Base-by-base conservation (phyloP, 169 alveolate genomes). In the Eimeria sp. region DNA sequence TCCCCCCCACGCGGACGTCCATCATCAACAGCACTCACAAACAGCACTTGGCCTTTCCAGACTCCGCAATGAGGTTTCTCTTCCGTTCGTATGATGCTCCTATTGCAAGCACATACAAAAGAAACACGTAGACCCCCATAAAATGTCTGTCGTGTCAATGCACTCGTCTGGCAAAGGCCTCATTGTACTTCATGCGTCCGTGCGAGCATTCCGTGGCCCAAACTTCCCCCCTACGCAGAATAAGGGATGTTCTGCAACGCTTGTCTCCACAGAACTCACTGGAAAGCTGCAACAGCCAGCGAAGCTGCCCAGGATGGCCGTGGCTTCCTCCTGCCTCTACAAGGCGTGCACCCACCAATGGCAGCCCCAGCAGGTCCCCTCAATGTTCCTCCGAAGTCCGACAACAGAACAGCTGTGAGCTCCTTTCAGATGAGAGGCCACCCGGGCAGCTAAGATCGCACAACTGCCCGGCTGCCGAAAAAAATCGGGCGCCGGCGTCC, bases 1-100 rank as follows among this genome's bases (percentile, higher is more conserved):
- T 98, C 90, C 99, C 99, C 90, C 99, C 99, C 76, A 99, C 99
- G 96, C 99, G 97, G 94, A 99, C 98, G 98, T 99, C 99, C 99
- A 99, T 98, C 93, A 62, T 95, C 76, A 90, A 88, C 66, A 66
- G 30, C 62, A 54, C 52, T 88, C 66, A 71, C 87, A 52, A 89
- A 40, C 58, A 52, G 33, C 95, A 30, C 76, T n/a, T 46, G 66
- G 30, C 62, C 68, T 52, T 4, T 40, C 18, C 60, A 52, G 52
- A 87, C 78, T 30, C 93, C 72, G 49, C 16, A 64, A 46, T 43
- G 46, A 66, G 62, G 78, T 37, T 62, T 37, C 33, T 58, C 20
- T 8, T 64, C 46, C 83, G 82, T 64, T 64, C 13, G 33, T 58
- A 43, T 83, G 37, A 58, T 56, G 33, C 10, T 56, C 90, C 90